A percentile compares a stretch with the other conserved stretches of the same genome.
Evolutionary conservation across 1,284 basidiomycete genomes (phyloP).

Genomic region (Agaricales sp.): DNA sequence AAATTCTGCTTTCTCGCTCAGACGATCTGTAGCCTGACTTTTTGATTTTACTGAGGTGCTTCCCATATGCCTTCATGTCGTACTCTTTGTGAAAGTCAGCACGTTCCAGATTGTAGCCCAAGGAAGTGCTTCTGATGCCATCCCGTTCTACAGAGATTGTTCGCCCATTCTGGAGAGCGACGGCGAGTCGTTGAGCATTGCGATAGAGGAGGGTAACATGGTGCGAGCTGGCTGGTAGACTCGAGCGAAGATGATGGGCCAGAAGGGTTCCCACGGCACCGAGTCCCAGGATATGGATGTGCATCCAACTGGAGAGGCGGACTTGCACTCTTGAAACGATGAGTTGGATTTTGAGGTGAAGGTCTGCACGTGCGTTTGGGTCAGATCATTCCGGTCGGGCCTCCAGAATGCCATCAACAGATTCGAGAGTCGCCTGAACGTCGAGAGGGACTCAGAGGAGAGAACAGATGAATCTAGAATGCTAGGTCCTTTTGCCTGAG

Average conservation of each 20-base stretch:
- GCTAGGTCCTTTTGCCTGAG: too few relatives aligned
- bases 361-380: too few relatives aligned
- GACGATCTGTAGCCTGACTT: too few relatives aligned
- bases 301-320: too few relatives aligned
- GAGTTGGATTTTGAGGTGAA: too few relatives aligned
- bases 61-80: constrained; percentile 6
- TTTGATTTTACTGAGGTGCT: constrained; percentile 8
- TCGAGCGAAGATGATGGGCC: constrained; percentile 64
- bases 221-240: constrained; percentile 36
- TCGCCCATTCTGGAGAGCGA: constrained; percentile 20
- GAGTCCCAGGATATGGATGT: constrained; percentile 65
- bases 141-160: constrained; percentile 36
- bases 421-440: too few relatives aligned
- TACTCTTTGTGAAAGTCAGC: constrained; percentile 9
- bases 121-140: constrained; percentile 29
- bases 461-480: too few relatives aligned
- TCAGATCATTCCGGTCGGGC: too few relatives aligned
- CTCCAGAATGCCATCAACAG: too few relatives aligned
- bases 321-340: too few relatives aligned
- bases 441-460: too few relatives aligned
- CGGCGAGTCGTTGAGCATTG: constrained; percentile 23
- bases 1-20: too few relatives aligned
- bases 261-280: constrained; percentile 78
- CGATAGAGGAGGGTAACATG: constrained; percentile 64
- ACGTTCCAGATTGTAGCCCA: constrained; percentile 36